Percentiles rank a stretch among this genome's conserved stretches.
These are phyloP conservation scores for Remersonia thermophila DNA, from an alignment of 2,329 filamentous ascomycete genomes.

Conservation along the genomic window DNA sequence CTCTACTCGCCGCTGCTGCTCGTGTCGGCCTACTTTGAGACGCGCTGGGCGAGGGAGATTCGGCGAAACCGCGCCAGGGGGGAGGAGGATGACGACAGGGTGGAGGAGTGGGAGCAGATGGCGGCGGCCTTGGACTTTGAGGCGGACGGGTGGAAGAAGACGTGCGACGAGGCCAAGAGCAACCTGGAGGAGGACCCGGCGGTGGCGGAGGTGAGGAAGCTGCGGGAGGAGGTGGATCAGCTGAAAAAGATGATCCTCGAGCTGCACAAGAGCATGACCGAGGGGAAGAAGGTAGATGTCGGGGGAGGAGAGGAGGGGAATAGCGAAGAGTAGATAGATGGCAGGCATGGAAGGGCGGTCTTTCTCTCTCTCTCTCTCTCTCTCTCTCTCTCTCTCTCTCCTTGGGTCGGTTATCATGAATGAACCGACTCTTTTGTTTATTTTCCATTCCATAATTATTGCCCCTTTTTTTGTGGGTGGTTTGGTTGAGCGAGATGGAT, in stretches of 20 bases:
- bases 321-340: too few relatives aligned
- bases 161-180: conserved; percentile 60
- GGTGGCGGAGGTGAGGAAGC: conserved; percentile 53
- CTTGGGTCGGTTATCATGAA: too few relatives aligned
- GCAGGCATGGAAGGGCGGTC: too few relatives aligned
- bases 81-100: conserved; percentile 77
- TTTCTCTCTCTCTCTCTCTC: too few relatives aligned
- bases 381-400: too few relatives aligned
- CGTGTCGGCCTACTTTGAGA: conserved; percentile 63
- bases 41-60: conserved; percentile 52
- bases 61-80: conserved; percentile 62
- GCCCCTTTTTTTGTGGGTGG: too few relatives aligned
- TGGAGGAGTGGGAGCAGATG: conserved; percentile 91
- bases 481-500: too few relatives aligned
- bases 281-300: not conserved
- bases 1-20: conserved; percentile 78
- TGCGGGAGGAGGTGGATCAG: conserved; percentile 46
- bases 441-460: too few relatives aligned
- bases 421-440: too few relatives aligned
- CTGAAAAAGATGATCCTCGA: conserved; percentile 37
- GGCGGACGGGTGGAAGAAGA: conserved; percentile 72
- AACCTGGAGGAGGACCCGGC: conserved; percentile 72
- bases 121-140: conserved; percentile 63
- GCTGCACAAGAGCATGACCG: conserved; percentile 14
- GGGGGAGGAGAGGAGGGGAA: not conserved